phyloP scores from a whole-genome alignment of 2,329 filamentous ascomycete genomes.

The Xylariaceae sp. region DNA sequence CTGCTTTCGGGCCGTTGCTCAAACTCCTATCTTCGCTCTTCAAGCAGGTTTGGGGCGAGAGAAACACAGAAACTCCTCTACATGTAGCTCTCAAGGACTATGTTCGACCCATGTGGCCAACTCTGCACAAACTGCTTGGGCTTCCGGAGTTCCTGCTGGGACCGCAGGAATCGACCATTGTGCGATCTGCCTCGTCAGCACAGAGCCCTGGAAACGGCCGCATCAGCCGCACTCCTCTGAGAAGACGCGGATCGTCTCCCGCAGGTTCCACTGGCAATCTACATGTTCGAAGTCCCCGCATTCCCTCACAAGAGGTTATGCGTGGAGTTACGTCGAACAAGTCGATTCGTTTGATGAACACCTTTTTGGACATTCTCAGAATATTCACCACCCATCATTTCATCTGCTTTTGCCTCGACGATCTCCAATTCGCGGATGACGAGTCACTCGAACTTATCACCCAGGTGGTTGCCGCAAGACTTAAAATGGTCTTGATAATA shows the following conservation, averaged over 20 bases:
- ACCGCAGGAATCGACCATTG: constrained; percentile 31
- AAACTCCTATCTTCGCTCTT: constrained; percentile 60
- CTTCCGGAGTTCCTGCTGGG: constrained; percentile 64
- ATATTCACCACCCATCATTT: constrained; percentile 77
- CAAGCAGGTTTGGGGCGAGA: constrained; percentile 60
- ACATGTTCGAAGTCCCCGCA: constrained; percentile 26
- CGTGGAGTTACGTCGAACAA: constrained; percentile 52
- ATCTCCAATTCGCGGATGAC: constrained; percentile 82
- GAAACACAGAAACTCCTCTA: constrained; percentile 56
- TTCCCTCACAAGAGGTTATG: constrained; percentile 50
- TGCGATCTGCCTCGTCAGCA: constrained; percentile 27
- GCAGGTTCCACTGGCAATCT: constrained; percentile 33
- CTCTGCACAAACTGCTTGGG: constrained; percentile 52
- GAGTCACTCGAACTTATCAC: constrained; percentile 80
- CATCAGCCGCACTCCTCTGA: constrained; percentile 25
- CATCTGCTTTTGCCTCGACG: constrained; percentile 82
- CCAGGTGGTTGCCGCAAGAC: constrained; percentile 68
- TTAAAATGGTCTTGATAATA: constrained; percentile 76
- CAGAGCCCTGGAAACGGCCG: constrained; percentile 24
- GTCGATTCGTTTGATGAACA: constrained; percentile 73
- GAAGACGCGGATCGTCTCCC: constrained; percentile 43
- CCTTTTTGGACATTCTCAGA: constrained; percentile 76
- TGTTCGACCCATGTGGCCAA: constrained; percentile 56
- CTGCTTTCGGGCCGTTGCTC: constrained; percentile 55
- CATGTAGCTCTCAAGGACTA: constrained; percentile 55